phyloP scores from a whole-genome alignment of 2,329 filamentous ascomycete genomes.

The Aspergillus hortae region DNA sequence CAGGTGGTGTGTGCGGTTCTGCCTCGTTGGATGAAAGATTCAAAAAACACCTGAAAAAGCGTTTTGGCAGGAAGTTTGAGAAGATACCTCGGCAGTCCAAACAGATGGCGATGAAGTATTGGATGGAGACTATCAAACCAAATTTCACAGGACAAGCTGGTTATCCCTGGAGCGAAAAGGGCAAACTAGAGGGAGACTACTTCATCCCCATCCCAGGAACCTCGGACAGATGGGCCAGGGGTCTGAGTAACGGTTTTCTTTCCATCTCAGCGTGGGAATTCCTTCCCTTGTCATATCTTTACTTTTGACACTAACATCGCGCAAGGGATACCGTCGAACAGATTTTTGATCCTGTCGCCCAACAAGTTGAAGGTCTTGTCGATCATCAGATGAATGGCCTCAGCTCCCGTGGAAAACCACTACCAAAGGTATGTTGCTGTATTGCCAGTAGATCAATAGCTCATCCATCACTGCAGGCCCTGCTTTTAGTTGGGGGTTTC shows the following conservation, averaged over 20 bases:
- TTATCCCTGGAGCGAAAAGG: background rate
- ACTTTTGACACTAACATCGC: background rate
- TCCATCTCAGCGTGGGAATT: slow-evolving; percentile 5
- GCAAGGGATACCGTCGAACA: slow-evolving; percentile 7
- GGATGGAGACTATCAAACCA: slow-evolving; percentile 28
- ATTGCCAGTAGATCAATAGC: background rate
- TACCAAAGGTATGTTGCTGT: no score
- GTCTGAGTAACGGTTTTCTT: slow-evolving; percentile 15
- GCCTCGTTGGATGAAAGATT: slow-evolving; percentile 28
- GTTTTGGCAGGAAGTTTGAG: slow-evolving; percentile 25
- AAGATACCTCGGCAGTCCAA: slow-evolving; percentile 13
- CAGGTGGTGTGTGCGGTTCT: slow-evolving; percentile 30
- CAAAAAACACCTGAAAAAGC: slow-evolving; percentile 17
- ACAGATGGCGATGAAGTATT: slow-evolving; percentile 25
- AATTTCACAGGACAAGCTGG: slow-evolving; percentile 5
- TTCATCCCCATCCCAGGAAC: slow-evolving; percentile 22
- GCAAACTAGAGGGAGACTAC: slow-evolving; percentile 16
- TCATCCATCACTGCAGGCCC: slow-evolving; percentile 15
- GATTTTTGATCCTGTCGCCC: slow-evolving; percentile 27
- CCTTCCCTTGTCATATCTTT: background rate
- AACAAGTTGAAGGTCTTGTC: slow-evolving; percentile 21
- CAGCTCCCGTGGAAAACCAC: background rate
- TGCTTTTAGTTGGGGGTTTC: slow-evolving; percentile 40
- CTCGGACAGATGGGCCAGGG: slow-evolving; percentile 16
- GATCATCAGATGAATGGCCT: slow-evolving; percentile 14